Conservation (phyloP, 2,329 filamentous ascomycete genomes). For the Aspergillus quadrilineatus region DNA sequence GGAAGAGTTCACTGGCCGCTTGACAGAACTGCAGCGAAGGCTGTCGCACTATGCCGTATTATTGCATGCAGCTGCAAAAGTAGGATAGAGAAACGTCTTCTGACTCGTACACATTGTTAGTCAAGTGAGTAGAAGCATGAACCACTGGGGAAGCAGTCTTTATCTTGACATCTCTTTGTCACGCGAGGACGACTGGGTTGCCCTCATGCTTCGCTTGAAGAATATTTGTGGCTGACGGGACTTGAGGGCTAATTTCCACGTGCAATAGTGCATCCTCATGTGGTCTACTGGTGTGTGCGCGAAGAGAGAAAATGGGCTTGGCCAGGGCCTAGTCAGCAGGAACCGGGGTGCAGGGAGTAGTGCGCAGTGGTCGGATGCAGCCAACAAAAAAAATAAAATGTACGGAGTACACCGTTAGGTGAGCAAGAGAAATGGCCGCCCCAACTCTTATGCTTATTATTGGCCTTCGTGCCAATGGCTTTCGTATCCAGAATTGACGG, state of each 20-base stretch:
- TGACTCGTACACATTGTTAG: slow-evolving; percentile 15
- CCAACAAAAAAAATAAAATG: not conserved
- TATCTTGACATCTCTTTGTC: not conserved
- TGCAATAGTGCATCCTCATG: not conserved
- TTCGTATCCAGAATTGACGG: slow-evolving; percentile 4
- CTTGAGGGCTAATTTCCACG: not conserved
- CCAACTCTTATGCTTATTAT: slow-evolving; percentile 4
- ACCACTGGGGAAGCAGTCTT: slow-evolving; percentile 3
- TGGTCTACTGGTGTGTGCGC: not conserved
- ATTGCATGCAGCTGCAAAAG: slow-evolving; percentile 21
- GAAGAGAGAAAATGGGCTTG: slow-evolving; percentile 1
- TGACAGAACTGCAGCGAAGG: not conserved
- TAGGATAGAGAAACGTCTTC: slow-evolving; percentile 8
- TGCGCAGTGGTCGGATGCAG: not conserved
- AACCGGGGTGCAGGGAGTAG: not conserved
- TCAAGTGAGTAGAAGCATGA: slow-evolving; percentile 16
- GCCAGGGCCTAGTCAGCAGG: not conserved
- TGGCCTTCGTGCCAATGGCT: slow-evolving; percentile 3
- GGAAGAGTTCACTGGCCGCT: not conserved
- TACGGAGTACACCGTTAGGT: not conserved
- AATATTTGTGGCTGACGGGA: not conserved
- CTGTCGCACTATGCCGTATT: slow-evolving; percentile 5
- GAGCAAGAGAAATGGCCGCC: not conserved
- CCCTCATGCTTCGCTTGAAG: not conserved
- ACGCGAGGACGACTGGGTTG: not conserved